These are phyloP conservation scores for Phoma herbarum DNA, from an alignment of 2,329 filamentous ascomycete species.

Conservation along the genomic window DNA sequence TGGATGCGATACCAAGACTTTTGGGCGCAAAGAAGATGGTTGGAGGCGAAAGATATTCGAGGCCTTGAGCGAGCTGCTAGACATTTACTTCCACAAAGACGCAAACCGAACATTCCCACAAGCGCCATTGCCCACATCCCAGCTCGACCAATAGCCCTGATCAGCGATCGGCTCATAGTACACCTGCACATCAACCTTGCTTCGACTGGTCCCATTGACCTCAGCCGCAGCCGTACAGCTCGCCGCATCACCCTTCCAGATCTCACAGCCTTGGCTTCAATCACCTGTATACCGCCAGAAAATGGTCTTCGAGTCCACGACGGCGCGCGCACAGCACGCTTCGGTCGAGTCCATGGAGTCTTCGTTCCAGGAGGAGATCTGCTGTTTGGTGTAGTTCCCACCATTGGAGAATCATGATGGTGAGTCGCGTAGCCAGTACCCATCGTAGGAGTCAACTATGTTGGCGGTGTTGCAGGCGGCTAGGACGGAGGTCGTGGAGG, in stretches of 20 bases:
- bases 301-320: not conserved
- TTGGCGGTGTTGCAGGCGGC: not conserved
- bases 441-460: not conserved
- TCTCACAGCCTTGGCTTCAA: not conserved
- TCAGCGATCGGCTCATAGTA: not conserved
- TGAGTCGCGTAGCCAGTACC: not conserved
- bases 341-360: not conserved
- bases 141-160: not conserved
- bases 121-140: not conserved
- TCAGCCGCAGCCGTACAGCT: not conserved
- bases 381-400: not conserved
- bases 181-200: not conserved
- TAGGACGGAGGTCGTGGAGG: not conserved
- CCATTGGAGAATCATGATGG: not conserved
- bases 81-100: not conserved
- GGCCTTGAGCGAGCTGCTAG: too few relatives aligned
- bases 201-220: not conserved
- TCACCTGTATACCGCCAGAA: not conserved
- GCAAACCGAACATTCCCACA: not conserved
- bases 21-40: too few relatives aligned
- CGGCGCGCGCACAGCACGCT: not conserved
- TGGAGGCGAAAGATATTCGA: too few relatives aligned
- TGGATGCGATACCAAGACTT: too few relatives aligned
- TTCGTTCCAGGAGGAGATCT: not conserved
- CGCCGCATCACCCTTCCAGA: not conserved